These are phyloP conservation scores for Penicillium brevicompactum DNA, from an alignment of 2,329 filamentous ascomycete species.

Conservation along the genomic window DNA sequence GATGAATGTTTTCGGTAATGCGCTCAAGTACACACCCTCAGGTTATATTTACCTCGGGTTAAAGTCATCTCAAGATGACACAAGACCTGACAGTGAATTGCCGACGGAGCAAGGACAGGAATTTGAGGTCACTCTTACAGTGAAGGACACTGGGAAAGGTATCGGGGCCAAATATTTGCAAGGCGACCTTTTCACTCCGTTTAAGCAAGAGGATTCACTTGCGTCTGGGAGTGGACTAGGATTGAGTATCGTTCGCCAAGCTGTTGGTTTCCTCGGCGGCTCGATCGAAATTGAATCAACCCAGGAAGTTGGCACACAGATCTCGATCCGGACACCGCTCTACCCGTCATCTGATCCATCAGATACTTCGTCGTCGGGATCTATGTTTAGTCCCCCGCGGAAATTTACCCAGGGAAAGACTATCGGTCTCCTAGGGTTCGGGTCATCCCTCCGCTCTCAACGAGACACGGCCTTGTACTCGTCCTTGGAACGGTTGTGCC, in stretches of 20 bases:
- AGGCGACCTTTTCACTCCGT: constrained; percentile 61
- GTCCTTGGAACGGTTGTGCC: constrained; percentile 24
- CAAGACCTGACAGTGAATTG: not conserved
- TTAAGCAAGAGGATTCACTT: constrained; percentile 62
- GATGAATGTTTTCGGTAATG: constrained; percentile 37
- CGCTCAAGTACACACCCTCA: constrained; percentile 32
- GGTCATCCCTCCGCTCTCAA: constrained; percentile 8
- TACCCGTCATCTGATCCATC: not conserved
- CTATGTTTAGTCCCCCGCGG: not conserved
- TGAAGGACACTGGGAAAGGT: constrained; percentile 64
- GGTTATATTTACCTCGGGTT: constrained; percentile 27
- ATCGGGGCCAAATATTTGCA: constrained; percentile 62
- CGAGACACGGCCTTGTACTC: constrained; percentile 15
- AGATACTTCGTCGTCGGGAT: not conserved
- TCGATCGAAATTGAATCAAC: constrained; percentile 11
- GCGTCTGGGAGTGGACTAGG: constrained; percentile 64
- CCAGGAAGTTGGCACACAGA: constrained; percentile 6
- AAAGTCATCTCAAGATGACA: not conserved
- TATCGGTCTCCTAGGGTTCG: constrained; percentile 26
- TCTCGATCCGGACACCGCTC: not conserved
- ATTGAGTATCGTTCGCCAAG: constrained; percentile 58
- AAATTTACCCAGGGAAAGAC: constrained; percentile 13
- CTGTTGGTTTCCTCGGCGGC: constrained; percentile 8
- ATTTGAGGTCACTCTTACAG: constrained; percentile 36
- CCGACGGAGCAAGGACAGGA: constrained; percentile 13